Evolutionary conservation across 1,139 yeast genomes (phyloP), one percentile per base, ranked within the genome.

Genomic region (Blastobotrys arbuscula): DNA sequence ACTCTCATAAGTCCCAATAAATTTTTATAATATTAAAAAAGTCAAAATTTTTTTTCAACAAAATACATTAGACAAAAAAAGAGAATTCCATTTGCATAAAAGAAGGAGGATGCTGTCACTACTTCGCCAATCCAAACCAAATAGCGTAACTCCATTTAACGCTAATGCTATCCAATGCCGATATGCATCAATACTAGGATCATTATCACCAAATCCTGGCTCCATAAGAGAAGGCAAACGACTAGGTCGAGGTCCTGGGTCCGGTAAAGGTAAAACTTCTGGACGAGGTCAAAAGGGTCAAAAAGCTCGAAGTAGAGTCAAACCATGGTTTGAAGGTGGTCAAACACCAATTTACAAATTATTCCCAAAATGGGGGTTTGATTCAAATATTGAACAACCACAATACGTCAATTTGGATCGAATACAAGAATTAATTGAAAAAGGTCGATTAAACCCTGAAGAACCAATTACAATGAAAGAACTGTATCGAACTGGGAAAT

Each of bases 241-340:
- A 67, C 75, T 92, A 30, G 98, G 99, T 67, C 82, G 99, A 72
- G 98, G 98, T 70, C 96, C 96, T 35, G 92, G 96, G 31, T 84
- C 95, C 42, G 95, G 95, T 19, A 59, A 68, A 45, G 76, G 99
- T 72, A 89, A 90, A 69, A 92, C 97, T 1, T 81, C 97, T 2
- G 96, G 96, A 45, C 79, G 98, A 66, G 99, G 99, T 74, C 96
- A 88, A 64, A 94, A 90, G 71, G 99, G 99, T 79, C 98, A 92
- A 67, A 90, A 90, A 71, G 97, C 97, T 13, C 80, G 97, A 70
- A 87, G 92, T 34, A 79, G 82, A 47, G 94, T 90, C 20, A 92
- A 90, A 51, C 79, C 84, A 54, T 88, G 95, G 92, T 87, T 90
- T 66, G 98, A 92, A 73, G 99, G 99, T 78, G 98, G 98, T 63